Evolutionary conservation across 1,284 basidiomycete species (phyloP).

Genomic region (Cystobasidiaceae sp.): DNA sequence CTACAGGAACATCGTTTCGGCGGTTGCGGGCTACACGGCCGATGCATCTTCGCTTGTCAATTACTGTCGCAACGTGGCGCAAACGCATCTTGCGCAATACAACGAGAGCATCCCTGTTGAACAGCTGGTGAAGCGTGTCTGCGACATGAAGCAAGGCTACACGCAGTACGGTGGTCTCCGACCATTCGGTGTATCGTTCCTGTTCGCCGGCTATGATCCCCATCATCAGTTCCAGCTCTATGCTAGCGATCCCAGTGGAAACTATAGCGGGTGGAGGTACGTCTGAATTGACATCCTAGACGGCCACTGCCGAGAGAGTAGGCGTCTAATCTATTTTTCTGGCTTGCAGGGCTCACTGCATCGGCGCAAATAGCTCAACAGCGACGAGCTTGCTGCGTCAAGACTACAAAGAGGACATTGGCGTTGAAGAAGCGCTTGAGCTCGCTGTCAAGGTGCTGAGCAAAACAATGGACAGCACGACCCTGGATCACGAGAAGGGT

Average conservation of each 20-base stretch:
- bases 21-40: slow-evolving; percentile 91
- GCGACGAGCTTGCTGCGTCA: slow-evolving; percentile 92
- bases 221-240: slow-evolving; percentile 97
- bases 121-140: slow-evolving; percentile 84
- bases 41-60: slow-evolving; percentile 98
- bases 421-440: slow-evolving; percentile 82
- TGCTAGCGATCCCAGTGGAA: slow-evolving; percentile 96
- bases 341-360: slow-evolving; percentile 80
- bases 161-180: slow-evolving; percentile 64
- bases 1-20: slow-evolving; percentile 83
- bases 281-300: too few relatives aligned
- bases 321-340: neutral
- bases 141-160: slow-evolving; percentile 89
- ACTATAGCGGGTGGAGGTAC: slow-evolving; percentile 89
- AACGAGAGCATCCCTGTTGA: slow-evolving; percentile 98
- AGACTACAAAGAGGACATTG: slow-evolving; percentile 95
- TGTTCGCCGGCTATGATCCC: slow-evolving; percentile 94
- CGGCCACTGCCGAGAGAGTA: too few relatives aligned
- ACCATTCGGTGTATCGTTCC: slow-evolving; percentile 92
- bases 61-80: slow-evolving; percentile 84
- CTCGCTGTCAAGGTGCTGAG: slow-evolving; percentile 92
- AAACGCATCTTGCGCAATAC: slow-evolving; percentile 79
- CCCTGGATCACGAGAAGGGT: slow-evolving; percentile 90
- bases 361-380: slow-evolving; percentile 93
- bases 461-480: slow-evolving; percentile 99